Conservation (phyloP, 2,329 filamentous ascomycete species). For the Sporothrix brunneoviolacea region DNA sequence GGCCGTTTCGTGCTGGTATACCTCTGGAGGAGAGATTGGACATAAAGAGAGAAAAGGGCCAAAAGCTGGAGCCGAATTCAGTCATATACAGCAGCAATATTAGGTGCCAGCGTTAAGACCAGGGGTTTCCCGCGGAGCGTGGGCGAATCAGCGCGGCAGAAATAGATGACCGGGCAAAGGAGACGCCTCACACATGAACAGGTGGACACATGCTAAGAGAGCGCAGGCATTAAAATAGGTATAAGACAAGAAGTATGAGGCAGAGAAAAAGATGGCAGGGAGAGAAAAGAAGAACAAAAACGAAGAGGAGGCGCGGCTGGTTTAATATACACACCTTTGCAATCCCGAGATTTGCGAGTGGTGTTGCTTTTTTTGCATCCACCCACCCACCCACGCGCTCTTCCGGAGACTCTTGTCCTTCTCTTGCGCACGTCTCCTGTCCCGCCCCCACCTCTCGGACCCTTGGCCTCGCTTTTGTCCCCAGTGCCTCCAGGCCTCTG, state of each 20-base stretch:
- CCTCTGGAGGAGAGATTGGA: neutral
- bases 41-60: neutral
- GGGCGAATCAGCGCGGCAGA: neutral
- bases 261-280: neutral
- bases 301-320: conserved; percentile 8
- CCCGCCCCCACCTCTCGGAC: neutral
- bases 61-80: conserved; percentile 8
- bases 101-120: neutral
- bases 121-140: neutral
- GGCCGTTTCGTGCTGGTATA: too few relatives aligned
- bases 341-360: conserved; percentile 1
- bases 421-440: neutral
- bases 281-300: neutral
- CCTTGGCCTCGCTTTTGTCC: too few relatives aligned
- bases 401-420: neutral
- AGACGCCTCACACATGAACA: conserved; percentile 13
- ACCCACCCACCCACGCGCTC: neutral
- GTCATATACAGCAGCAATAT: conserved; percentile 5
- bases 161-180: neutral
- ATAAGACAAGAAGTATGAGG: too few relatives aligned
- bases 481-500: too few relatives aligned
- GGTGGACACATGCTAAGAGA: too few relatives aligned
- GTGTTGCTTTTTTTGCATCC: neutral
- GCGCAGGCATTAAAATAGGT: too few relatives aligned
- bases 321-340: conserved; percentile 16